phyloP scores from a whole-genome alignment of 108 stramenopile species.

The Epithemia pelagica region DNA sequence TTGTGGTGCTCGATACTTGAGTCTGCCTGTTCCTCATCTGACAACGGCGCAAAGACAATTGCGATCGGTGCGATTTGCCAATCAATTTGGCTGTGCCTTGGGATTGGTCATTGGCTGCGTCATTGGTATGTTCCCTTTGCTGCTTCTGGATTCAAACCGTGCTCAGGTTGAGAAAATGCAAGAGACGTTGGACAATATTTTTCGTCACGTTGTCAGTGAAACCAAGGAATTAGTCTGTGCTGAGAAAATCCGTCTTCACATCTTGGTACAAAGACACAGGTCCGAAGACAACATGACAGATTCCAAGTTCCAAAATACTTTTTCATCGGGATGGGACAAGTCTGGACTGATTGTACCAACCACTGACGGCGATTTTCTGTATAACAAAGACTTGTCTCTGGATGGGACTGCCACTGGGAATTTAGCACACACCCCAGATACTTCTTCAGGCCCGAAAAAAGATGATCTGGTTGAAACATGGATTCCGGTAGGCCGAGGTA shows the following conservation, averaged over 20 bases:
- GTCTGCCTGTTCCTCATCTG: conserved; percentile 56
- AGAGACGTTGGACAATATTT: conserved; percentile 37
- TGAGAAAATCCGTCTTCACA: conserved; percentile 38
- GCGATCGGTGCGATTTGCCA: conserved; percentile 56
- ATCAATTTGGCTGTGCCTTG: conserved; percentile 71
- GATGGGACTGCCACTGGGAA: neutral
- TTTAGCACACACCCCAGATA: neutral
- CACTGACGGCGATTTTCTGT: conserved; percentile 36
- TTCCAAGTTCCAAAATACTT: neutral
- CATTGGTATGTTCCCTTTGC: conserved; percentile 92
- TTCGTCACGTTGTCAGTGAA: conserved; percentile 50
- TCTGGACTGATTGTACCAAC: conserved; percentile 13
- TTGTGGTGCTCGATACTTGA: conserved; percentile 31
- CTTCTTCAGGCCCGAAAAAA: neutral
- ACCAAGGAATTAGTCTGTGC: conserved; percentile 56
- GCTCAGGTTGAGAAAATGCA: conserved; percentile 33
- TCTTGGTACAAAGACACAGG: conserved; percentile 27
- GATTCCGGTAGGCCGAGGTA: conserved; percentile 42
- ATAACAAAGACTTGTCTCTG: conserved; percentile 6
- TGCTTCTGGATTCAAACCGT: conserved; percentile 57
- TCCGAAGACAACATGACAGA: neutral
- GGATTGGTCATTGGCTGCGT: conserved; percentile 92
- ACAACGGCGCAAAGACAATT: conserved; percentile 72
- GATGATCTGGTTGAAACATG: conserved; percentile 3
- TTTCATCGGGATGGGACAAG: neutral